Conservation (phyloP, 495 filamentous ascomycete genomes). For the Penicillium flavigenum region DNA sequence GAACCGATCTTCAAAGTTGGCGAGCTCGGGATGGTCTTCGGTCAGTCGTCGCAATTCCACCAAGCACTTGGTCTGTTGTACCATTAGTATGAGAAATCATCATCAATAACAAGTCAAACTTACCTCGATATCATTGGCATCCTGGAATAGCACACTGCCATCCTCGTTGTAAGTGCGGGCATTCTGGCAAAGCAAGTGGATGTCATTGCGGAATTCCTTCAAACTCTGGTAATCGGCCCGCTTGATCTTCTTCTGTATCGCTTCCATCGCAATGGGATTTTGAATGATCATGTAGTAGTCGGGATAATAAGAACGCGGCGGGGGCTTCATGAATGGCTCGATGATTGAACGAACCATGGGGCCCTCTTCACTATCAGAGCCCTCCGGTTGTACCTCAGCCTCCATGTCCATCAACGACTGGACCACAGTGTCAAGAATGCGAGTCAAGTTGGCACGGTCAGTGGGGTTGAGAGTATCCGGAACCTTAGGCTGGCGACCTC, state of each 20-base stretch:
- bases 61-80: conserved; percentile 60
- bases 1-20: conserved; percentile 62
- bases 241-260: conserved; percentile 91
- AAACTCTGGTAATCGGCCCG: conserved; percentile 84
- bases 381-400: conserved; percentile 55
- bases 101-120: conserved; percentile 27
- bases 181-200: conserved; percentile 82
- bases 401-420: conserved; percentile 80
- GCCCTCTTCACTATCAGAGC: conserved; percentile 61
- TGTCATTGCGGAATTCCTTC: conserved; percentile 75
- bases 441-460: conserved; percentile 62
- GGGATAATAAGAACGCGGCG: conserved; percentile 80
- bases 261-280: conserved; percentile 88
- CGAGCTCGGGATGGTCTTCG: conserved; percentile 68
- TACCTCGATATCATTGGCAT: conserved; percentile 93
- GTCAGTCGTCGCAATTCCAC: conserved; percentile 68
- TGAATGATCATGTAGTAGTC: conserved; percentile 94
- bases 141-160: conserved; percentile 81
- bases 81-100: conserved; percentile 28
- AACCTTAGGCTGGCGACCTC: conserved; percentile 68
- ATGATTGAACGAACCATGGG: conserved; percentile 72
- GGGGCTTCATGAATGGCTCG: conserved; percentile 89
- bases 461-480: conserved; percentile 50
- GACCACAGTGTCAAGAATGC: conserved; percentile 69
- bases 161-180: conserved; percentile 96